Conservation (phyloP, 176 grass and related monocot genomes). For the Zizania latifolia region DNA sequence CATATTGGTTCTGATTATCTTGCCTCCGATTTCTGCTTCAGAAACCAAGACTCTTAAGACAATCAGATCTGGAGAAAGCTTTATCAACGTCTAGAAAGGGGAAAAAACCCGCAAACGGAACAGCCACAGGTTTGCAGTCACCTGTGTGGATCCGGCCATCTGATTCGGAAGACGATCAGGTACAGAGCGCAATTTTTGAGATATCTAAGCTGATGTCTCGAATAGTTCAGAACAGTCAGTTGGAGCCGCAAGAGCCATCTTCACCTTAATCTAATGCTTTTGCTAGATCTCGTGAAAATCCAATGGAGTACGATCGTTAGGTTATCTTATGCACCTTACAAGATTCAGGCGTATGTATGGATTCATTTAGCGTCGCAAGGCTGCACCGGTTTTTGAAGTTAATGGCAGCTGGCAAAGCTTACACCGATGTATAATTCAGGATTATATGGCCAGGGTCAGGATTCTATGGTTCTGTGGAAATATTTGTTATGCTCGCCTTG, state of each 20-base stretch:
- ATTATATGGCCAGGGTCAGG: background rate
- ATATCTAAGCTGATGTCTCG: constrained; percentile 94
- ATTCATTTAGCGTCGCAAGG: constrained; percentile 9
- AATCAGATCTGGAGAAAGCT: constrained; percentile 73
- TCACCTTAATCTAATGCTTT: constrained; percentile 60
- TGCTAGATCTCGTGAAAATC: constrained; percentile 47
- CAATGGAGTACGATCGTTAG: constrained; percentile 45
- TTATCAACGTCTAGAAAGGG: constrained; percentile 68
- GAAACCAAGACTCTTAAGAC: constrained; percentile 66
- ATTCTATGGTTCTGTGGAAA: constrained; percentile 11
- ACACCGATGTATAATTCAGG: constrained; percentile 9
- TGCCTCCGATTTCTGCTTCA: constrained; percentile 30
- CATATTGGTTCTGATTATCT: background rate
- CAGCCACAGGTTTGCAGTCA: constrained; percentile 25
- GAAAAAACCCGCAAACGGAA: constrained; percentile 36
- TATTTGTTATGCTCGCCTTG: constrained; percentile 4
- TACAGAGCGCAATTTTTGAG: constrained; percentile 85
- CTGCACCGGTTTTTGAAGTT: constrained; percentile 37
- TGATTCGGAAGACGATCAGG: constrained; percentile 77
- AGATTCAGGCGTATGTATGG: constrained; percentile 23
- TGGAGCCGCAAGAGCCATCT: constrained; percentile 59
- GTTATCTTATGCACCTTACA: constrained; percentile 35
- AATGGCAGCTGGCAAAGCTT: constrained; percentile 40
- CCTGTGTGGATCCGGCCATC: constrained; percentile 49
- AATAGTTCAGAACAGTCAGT: constrained; percentile 79